phyloP scores from a whole-genome alignment of 139 green algal genomes.

The Gonium pectorale region DNA sequence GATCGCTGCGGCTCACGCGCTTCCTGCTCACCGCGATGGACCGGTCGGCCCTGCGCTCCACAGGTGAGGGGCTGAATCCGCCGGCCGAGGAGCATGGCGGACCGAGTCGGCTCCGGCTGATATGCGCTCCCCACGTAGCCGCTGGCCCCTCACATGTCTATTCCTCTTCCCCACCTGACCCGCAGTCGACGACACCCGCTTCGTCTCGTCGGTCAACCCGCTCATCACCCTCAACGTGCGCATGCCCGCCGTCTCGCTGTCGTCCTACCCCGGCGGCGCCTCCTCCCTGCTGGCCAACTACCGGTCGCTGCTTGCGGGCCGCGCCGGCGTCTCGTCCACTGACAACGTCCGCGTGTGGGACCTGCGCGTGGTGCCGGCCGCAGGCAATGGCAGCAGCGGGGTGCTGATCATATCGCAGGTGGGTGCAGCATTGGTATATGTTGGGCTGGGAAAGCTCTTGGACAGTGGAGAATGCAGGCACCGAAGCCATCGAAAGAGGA shows the following conservation, averaged over 20 bases:
- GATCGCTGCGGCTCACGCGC: conserved; percentile 8
- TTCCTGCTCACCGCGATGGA: conserved; percentile 40
- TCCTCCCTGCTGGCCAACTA: conserved; percentile 22
- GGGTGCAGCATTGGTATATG: no score
- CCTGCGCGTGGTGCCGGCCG: background rate
- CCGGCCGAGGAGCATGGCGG: no score
- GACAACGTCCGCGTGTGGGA: conserved; percentile 13
- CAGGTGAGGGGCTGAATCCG: background rate
- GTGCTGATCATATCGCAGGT: background rate
- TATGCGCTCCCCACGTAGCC: no score
- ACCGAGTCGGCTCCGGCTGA: no score
- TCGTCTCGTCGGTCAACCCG: conserved; percentile 43
- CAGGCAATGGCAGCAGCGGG: no score
- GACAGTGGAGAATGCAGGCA: no score
- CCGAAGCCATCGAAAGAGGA: no score
- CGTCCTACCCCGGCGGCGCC: conserved; percentile 37
- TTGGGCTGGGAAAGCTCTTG: no score
- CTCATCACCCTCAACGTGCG: conserved; percentile 26
- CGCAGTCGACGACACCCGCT: background rate
- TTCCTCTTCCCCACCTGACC: background rate
- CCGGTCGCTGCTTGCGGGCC: conserved; percentile 40
- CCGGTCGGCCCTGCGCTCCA: background rate
- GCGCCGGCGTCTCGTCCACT: background rate
- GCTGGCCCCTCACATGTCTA: no score
- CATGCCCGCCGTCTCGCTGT: background rate